Base-by-base conservation (phyloP, 805 yeast genomes). In the Sporopachydermia lactativora region DNA sequence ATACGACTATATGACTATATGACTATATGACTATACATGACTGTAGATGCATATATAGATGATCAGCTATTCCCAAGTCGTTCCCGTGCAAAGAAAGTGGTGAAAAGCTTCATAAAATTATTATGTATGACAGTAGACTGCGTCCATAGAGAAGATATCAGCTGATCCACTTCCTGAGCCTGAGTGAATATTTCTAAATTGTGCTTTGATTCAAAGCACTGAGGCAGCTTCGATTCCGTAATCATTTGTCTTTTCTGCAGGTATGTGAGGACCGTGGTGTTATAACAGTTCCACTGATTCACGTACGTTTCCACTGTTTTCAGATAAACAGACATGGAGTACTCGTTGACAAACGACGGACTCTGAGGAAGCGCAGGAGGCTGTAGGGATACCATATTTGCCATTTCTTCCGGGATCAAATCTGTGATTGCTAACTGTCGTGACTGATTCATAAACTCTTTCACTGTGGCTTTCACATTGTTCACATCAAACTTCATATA, bases 61-160 rank as follows among this genome's bases (percentile, higher is more conserved):
- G 36, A 3, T 49, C 41, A 34, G 45, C 57, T 1, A 35, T 44
- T 5, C 47, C 51, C 2, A 50, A 24, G n/a, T 24, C 31, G 8
- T 24, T 24, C 31, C n/a, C 31, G 31, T 8, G n/a, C 31, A n/a
- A 24, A 24, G n/a, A 24, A n/a, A 8, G 31, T n/a, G n/a, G 31
- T n/a, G n/a, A 24, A 24, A 8, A 24, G n/a, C n/a, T 24, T 24
- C 31, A 24, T 24, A 24, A 24, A 24, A 24, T 24, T 24, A 24
- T 24, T 24, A n/a, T 24, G 31, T n/a, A 24, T 8, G n/a, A 24
- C n/a, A 8, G 13, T 24, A 8, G 31, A 8, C n/a, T 24, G 31
- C 8, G 13, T 24, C 31, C 31, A 24, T 24, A 8, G 8, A 24
- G 31, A 8, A n/a, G 31, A 24, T 24, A 24, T 24, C n/a, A 8